phyloP scores from a whole-genome alignment of 805 yeast genomes.

The Cyberlindnera veronae region DNA sequence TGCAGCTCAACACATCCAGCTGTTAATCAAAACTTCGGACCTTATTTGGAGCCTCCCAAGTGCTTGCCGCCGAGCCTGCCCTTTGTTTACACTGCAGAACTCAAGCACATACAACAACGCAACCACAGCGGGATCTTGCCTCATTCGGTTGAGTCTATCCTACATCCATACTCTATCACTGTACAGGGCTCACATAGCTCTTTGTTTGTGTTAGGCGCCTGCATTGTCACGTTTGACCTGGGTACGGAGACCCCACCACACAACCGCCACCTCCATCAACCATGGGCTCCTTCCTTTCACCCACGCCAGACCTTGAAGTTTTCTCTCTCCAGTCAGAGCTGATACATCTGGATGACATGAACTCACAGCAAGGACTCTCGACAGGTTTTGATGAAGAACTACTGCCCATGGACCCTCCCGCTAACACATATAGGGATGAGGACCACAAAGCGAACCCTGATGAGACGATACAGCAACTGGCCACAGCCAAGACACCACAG shows the following conservation, averaged over 20 bases:
- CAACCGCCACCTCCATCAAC: too few species aligned
- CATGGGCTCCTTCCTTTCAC: constrained; percentile 16
- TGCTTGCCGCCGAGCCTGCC: constrained; percentile 1
- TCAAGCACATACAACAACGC: not conserved
- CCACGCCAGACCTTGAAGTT: constrained; percentile 16
- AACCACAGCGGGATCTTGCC: not conserved
- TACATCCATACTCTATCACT: too few species aligned
- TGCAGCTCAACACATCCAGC: too few species aligned
- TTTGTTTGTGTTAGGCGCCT: too few species aligned
- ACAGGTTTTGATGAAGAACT: constrained; percentile 10
- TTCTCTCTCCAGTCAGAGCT: constrained; percentile 21
- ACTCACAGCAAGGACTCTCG: too few species aligned
- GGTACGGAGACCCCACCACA: too few species aligned
- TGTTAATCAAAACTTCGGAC: too few species aligned
- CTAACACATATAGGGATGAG: not conserved
- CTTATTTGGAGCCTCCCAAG: too few species aligned
- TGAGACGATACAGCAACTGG: constrained; percentile 17
- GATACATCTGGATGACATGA: too few species aligned
- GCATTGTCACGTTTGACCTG: too few species aligned
- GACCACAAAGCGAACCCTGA: constrained; percentile 9
- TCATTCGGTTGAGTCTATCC: not conserved
- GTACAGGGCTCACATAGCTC: too few species aligned
- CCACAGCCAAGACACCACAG: constrained; percentile 6
- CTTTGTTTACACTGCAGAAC: not conserved
- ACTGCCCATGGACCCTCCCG: not conserved